Conservation (phyloP, 139 green algal genomes). For the Chlamydomonas incerta region DNA sequence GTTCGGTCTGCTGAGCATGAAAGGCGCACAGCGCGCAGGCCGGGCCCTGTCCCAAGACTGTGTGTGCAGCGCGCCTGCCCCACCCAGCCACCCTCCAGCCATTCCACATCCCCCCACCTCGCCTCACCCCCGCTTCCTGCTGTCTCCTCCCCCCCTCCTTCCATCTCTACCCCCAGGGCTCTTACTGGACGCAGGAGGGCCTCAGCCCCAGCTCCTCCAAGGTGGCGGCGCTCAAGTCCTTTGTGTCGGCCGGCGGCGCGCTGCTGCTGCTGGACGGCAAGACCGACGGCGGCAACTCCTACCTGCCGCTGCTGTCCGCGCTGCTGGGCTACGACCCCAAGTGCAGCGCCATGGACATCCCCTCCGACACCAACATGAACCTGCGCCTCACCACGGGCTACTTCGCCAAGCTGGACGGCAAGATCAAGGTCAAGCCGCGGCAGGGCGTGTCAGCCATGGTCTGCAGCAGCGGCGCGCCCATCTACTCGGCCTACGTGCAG, state of each 20-base stretch:
- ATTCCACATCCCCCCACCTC: background rate
- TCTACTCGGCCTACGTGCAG: background rate
- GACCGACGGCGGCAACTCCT: background rate
- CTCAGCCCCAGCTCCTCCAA: background rate
- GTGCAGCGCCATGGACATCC: background rate
- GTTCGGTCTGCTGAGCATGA: too few species aligned
- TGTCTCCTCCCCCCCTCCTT: too few species aligned
- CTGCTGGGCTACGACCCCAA: background rate
- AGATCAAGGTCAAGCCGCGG: constrained; percentile 1
- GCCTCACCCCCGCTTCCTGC: background rate
- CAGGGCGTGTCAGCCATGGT: background rate
- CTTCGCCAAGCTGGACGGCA: background rate
- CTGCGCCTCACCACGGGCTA: background rate
- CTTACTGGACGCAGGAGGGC: background rate
- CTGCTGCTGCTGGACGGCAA: background rate
- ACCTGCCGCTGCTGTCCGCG: background rate
- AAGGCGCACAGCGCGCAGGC: too few species aligned
- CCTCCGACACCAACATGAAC: background rate
- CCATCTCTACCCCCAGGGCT: background rate
- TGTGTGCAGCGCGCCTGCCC: too few species aligned
- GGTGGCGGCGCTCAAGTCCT: background rate
- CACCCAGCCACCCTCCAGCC: background rate
- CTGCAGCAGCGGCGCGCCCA: background rate
- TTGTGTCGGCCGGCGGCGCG: background rate
- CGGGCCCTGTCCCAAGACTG: too few species aligned